A percentile compares a stretch with the other conserved stretches of the same genome.
Conservation (phyloP, 768 basidiomycete species). For the Mycena metata region DNA sequence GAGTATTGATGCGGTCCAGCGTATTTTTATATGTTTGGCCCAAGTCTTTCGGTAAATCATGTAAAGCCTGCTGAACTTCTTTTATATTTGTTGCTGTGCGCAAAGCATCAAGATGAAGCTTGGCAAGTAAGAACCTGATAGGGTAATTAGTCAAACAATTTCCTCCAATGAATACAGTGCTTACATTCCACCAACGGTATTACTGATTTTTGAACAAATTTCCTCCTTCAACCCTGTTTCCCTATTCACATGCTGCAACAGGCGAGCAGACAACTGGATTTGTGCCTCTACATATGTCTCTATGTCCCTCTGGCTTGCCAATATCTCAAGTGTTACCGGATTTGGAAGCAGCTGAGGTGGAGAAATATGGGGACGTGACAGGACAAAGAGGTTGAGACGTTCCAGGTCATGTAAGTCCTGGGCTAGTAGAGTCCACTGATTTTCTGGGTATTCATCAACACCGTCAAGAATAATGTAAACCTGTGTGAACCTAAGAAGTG, state of each 20-base stretch:
- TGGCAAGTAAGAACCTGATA: constrained; percentile 22
- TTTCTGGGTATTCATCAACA: constrained; percentile 16
- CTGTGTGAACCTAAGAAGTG: neutral
- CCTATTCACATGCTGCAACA: neutral
- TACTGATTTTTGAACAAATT: neutral
- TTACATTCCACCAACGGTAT: constrained; percentile 17
- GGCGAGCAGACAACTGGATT: neutral
- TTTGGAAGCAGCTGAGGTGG: neutral
- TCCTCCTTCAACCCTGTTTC: neutral
- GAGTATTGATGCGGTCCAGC: neutral
- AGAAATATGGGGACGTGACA: constrained; percentile 5
- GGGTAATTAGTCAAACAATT: neutral
- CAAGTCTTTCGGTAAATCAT: constrained; percentile 4
- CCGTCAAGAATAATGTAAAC: constrained; percentile 17
- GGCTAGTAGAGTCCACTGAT: neutral
- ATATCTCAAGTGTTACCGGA: neutral
- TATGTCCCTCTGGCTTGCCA: neutral
- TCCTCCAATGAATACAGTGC: neutral
- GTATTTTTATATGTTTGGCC: neutral
- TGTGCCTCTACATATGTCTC: neutral
- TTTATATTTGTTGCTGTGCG: neutral
- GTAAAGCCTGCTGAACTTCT: constrained; percentile 3
- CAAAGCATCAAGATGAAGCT: neutral
- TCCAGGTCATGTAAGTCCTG: neutral
- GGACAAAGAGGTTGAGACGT: constrained; percentile 2